Percentiles rank a stretch among this genome's conserved stretches.
phyloP scores from a whole-genome alignment of 495 filamentous ascomycete genomes.

The Aeminium ludgeri region DNA sequence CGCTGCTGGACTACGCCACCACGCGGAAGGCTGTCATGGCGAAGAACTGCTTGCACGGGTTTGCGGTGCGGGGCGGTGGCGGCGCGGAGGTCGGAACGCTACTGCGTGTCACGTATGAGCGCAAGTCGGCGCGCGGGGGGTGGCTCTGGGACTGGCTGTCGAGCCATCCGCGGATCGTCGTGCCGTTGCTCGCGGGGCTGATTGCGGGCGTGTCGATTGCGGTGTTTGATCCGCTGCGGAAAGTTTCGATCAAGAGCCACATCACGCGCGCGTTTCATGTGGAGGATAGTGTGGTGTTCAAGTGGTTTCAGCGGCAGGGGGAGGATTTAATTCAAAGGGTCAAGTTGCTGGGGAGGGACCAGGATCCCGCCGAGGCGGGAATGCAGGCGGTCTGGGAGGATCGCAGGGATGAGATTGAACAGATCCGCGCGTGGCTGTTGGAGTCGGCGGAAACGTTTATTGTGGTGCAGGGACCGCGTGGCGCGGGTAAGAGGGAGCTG shows the following conservation, averaged over 20 bases:
- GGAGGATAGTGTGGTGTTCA: constrained; percentile 49
- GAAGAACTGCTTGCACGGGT: constrained; percentile 85
- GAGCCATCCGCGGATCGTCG: constrained; percentile 76
- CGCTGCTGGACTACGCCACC: constrained; percentile 55
- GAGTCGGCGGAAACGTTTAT: constrained; percentile 87
- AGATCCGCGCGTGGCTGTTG: constrained; percentile 69
- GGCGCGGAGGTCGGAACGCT: constrained; percentile 41
- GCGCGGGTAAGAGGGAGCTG: constrained; percentile 78
- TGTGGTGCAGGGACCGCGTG: constrained; percentile 78
- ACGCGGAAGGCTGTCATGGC: constrained; percentile 67
- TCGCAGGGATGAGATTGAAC: constrained; percentile 59
- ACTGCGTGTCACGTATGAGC: constrained; percentile 67
- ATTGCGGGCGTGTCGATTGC: constrained; percentile 73
- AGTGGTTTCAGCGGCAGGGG: constrained; percentile 68
- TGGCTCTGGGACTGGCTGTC: constrained; percentile 77
- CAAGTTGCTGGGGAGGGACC: constrained; percentile 26
- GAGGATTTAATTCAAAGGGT: constrained; percentile 43
- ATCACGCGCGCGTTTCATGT: constrained; percentile 62
- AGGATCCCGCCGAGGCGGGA: constrained; percentile 34
- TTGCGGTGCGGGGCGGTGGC: constrained; percentile 45
- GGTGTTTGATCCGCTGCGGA: constrained; percentile 74
- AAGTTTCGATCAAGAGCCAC: constrained; percentile 78
- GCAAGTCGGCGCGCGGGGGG: constrained; percentile 46
- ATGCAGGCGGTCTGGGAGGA: constrained; percentile 79
- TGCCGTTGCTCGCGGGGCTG: constrained; percentile 64